phyloP scores from a whole-genome alignment of 2,329 filamentous ascomycete genomes.

The Scleromitrula shiraiana region DNA sequence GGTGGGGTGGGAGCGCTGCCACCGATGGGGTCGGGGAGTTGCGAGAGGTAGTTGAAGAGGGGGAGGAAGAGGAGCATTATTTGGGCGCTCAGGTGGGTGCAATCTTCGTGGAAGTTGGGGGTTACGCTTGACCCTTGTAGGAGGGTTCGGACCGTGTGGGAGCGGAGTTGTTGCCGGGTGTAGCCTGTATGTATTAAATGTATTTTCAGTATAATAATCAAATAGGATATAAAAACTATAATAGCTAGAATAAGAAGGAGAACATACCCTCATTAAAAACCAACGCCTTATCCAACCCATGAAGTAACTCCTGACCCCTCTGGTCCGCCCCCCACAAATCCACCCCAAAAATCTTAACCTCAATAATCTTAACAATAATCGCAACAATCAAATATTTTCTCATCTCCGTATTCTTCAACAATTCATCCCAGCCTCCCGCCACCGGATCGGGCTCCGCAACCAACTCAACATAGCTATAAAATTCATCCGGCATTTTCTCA shows the following conservation, averaged over 20 bases:
- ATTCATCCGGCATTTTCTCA: conserved; percentile 14
- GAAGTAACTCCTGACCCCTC: conserved; percentile 17
- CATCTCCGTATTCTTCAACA: conserved; percentile 17
- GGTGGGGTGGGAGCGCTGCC: conserved; percentile 1
- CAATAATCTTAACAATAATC: conserved; percentile 19
- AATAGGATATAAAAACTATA: neutral
- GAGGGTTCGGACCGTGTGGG: conserved; percentile 16
- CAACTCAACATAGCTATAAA: conserved; percentile 15
- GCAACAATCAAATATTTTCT: conserved; percentile 22
- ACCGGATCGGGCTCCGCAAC: conserved; percentile 20
- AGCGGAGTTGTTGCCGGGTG: conserved; percentile 16
- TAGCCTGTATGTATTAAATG: conserved; percentile 15
- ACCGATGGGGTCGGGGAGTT: conserved; percentile 1
- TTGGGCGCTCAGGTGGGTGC: conserved; percentile 43
- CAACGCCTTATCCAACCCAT: conserved; percentile 19
- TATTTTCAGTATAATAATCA: neutral
- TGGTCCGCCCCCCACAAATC: conserved; percentile 21
- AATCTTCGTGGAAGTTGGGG: conserved; percentile 34
- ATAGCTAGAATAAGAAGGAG: neutral
- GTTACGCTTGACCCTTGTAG: conserved; percentile 16
- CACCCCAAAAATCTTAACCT: conserved; percentile 21
- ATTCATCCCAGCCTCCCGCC: conserved; percentile 20
- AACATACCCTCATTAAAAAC: conserved; percentile 19
- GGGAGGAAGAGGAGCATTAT: conserved; percentile 32
- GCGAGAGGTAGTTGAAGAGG: conserved; percentile 19